These are phyloP conservation scores for Paraurostyla sp. DNA, from an alignment of 73 alveolate species.

Conservation along the genomic window DNA sequence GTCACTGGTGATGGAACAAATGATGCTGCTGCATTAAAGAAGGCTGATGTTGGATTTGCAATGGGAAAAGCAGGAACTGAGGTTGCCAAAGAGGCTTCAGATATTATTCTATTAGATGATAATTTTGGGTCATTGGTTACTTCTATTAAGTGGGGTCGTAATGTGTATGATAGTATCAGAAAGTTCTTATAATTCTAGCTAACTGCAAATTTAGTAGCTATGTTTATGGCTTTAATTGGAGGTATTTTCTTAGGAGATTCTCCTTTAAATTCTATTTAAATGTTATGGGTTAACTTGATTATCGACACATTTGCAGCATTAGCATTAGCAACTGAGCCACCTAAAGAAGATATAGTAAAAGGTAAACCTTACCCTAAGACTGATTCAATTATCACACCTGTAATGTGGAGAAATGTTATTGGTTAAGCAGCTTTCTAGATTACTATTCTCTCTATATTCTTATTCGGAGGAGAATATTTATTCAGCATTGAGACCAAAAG, in stretches of 20 bases:
- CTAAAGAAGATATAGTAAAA: constrained; percentile 85
- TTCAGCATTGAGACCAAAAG: constrained; percentile 51
- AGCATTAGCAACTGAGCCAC: constrained; percentile 98
- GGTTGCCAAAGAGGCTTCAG: constrained; percentile 99
- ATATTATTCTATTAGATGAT: constrained; percentile 97
- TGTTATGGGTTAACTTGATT: constrained; percentile 97
- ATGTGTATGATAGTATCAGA: constrained; percentile 91
- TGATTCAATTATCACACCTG: constrained; percentile 90
- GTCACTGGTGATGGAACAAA: constrained; percentile 99
- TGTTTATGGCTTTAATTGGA: constrained; percentile 91
- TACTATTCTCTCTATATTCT: constrained; percentile 71
- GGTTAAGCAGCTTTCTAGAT: constrained; percentile 86
- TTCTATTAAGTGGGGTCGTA: constrained; percentile 98
- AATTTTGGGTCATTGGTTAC: constrained; percentile 94
- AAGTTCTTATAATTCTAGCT: constrained; percentile 95
- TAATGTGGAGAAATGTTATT: constrained; percentile 92
- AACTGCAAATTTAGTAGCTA: constrained; percentile 94
- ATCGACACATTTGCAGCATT: constrained; percentile 98
- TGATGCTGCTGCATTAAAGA: constrained; percentile 96
- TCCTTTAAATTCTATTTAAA: constrained; percentile 94
- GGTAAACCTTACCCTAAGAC: constrained; percentile 92
- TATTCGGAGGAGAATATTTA: constrained; percentile 57
- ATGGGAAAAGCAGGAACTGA: constrained; percentile 98
- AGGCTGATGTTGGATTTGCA: constrained; percentile 96
- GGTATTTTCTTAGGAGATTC: constrained; percentile 91